Evolutionary conservation across 371 early-diverging fungal genomes (phyloP).

Genomic region (Catenaria anguillulae): DNA sequence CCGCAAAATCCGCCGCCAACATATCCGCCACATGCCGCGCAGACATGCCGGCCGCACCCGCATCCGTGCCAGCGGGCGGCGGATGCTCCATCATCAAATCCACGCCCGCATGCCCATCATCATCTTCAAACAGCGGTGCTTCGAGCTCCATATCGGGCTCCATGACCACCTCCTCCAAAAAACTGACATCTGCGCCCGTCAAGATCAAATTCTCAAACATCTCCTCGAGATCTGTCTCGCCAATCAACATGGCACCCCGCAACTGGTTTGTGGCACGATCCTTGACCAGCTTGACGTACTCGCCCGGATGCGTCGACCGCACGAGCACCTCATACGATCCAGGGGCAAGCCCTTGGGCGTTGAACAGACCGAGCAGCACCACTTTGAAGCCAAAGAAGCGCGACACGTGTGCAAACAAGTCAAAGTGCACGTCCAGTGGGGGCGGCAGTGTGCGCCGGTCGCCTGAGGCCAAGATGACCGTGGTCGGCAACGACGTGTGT

Average conservation of each 20-base stretch:
- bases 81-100: too few relatives aligned
- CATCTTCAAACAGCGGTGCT: neutral
- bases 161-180: slow-evolving; percentile 2
- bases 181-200: neutral
- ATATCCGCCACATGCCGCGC: too few relatives aligned
- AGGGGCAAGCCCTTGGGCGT: slow-evolving; percentile 4
- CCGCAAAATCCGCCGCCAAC: too few relatives aligned
- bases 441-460: neutral
- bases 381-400: slow-evolving; percentile 8
- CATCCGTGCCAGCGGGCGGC: too few relatives aligned
- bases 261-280: neutral
- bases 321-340: slow-evolving; percentile 3
- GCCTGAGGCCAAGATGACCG: too few relatives aligned
- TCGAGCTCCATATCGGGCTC: slow-evolving; percentile 4
- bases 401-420: slow-evolving; percentile 6
- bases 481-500: too few relatives aligned
- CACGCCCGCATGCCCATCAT: neutral
- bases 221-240: slow-evolving; percentile 6
- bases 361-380: slow-evolving; percentile 7
- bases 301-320: slow-evolving; percentile 5
- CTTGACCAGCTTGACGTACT: slow-evolving; percentile 6
- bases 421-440: slow-evolving; percentile 5
- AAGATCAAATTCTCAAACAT: slow-evolving; percentile 6
- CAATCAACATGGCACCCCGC: slow-evolving; percentile 5
- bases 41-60: too few relatives aligned